These are phyloP conservation scores for Monosporascus sp. DNA, from an alignment of 2,329 filamentous ascomycete species.

Conservation along the genomic window DNA sequence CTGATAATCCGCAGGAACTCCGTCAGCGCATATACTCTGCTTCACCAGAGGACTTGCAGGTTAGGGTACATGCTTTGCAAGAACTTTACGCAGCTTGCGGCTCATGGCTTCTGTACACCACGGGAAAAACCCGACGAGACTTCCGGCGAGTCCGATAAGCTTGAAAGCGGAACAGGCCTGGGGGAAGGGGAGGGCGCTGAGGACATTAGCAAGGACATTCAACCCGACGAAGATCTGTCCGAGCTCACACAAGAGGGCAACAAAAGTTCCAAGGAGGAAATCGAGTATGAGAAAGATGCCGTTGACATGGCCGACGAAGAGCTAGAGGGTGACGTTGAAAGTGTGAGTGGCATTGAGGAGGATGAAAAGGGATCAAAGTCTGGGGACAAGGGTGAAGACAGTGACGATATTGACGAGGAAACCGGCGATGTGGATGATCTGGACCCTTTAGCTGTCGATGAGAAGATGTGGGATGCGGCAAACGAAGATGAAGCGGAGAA, in stretches of 20 bases:
- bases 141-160: constrained; percentile 65
- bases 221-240: constrained; percentile 85
- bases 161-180: constrained; percentile 87
- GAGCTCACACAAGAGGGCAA: constrained; percentile 85
- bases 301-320: constrained; percentile 93
- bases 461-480: constrained; percentile 97
- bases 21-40: constrained; percentile 50
- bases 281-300: constrained; percentile 76
- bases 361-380: constrained; percentile 56
- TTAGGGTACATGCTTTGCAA: constrained; percentile 71
- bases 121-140: constrained; percentile 71
- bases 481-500: constrained; percentile 76
- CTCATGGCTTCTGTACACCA: constrained; percentile 87
- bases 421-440: constrained; percentile 86
- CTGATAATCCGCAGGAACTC: constrained; percentile 52
- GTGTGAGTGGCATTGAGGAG: constrained; percentile 55
- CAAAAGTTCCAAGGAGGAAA: constrained; percentile 56
- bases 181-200: constrained; percentile 93
- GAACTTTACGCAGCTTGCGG: constrained; percentile 71
- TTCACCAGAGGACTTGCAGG: constrained; percentile 68
- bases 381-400: constrained; percentile 58
- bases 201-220: constrained; percentile 96
- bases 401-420: constrained; percentile 82
- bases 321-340: constrained; percentile 76
- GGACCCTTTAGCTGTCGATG: constrained; percentile 84